A percentile compares a stretch with the other conserved stretches of the same genome.
phyloP scores from a whole-genome alignment of 2,329 filamentous ascomycete species.

The Myrmaecium sp. region DNA sequence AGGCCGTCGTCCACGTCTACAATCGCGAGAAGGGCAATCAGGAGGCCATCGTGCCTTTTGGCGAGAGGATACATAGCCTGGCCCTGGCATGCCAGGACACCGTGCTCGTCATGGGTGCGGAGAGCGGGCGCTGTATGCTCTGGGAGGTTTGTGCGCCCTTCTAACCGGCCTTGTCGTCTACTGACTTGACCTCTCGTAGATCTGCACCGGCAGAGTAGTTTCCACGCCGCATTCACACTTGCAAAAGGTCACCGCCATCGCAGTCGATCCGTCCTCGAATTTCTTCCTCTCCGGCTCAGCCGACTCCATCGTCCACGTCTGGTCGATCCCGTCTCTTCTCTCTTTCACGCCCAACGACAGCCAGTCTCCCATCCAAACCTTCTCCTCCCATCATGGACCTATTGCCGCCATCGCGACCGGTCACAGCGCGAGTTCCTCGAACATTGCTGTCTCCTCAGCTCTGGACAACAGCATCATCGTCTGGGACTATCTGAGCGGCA shows the following conservation, averaged over 20 bases:
- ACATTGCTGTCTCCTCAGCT: constrained; percentile 69
- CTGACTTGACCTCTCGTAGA: constrained; percentile 25
- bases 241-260: constrained; percentile 62
- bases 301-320: constrained; percentile 84
- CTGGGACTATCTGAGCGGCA: constrained; percentile 79
- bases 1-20: constrained; percentile 87
- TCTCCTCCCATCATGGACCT: constrained; percentile 60
- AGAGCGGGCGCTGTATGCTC: constrained; percentile 68
- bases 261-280: constrained; percentile 49
- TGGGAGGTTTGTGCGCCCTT: constrained; percentile 63
- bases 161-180: not conserved
- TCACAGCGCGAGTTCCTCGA: constrained; percentile 54
- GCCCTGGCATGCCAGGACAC: constrained; percentile 48
- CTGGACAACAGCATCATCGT: constrained; percentile 78
- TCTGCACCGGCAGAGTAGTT: constrained; percentile 57
- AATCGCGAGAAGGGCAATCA: constrained; percentile 68
- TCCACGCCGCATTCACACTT: constrained; percentile 64
- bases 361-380: constrained; percentile 55
- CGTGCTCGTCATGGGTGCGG: constrained; percentile 64
- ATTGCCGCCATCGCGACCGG: constrained; percentile 48
- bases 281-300: constrained; percentile 64
- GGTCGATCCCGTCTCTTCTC: constrained; percentile 64
- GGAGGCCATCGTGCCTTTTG: constrained; percentile 75
- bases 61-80: constrained; percentile 68
- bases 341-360: constrained; percentile 34